Conservation (phyloP, 140 eudicot species). For the Eryngium alpinum region DNA sequence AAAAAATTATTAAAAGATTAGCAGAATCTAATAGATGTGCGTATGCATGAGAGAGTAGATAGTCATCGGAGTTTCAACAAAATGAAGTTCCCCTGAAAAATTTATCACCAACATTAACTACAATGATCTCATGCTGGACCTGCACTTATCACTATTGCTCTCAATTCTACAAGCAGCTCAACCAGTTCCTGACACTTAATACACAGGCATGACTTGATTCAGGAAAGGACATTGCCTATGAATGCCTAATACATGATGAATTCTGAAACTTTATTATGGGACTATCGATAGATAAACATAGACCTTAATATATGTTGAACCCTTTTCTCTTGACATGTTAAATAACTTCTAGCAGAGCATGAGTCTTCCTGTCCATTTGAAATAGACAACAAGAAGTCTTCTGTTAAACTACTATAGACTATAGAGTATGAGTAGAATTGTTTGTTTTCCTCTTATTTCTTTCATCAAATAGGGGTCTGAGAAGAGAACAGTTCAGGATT, state of each 20-base stretch:
- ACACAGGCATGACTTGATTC: background rate
- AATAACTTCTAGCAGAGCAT: background rate
- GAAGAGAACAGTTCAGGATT: background rate
- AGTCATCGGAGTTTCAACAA: background rate
- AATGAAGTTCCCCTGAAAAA: background rate
- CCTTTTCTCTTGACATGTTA: too few relatives aligned
- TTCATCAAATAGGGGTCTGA: background rate
- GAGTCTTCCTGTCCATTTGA: background rate
- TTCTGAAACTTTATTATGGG: too few relatives aligned
- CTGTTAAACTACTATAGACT: background rate
- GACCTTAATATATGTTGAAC: too few relatives aligned
- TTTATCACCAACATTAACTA: background rate
- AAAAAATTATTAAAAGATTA: background rate
- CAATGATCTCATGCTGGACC: background rate
- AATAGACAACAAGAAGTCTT: background rate
- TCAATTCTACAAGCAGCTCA: background rate
- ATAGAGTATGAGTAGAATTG: background rate
- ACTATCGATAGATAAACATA: too few relatives aligned
- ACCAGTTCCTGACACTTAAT: background rate
- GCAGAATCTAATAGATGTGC: too few relatives aligned
- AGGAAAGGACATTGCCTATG: background rate
- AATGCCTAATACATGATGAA: background rate
- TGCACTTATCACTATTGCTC: background rate
- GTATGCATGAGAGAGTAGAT: background rate
- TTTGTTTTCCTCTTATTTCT: background rate